Percentiles rank a stretch among this genome's conserved stretches.
These are phyloP conservation scores for Epichloe sibirici DNA, from an alignment of 2,329 filamentous ascomycete genomes.

Conservation along the genomic window DNA sequence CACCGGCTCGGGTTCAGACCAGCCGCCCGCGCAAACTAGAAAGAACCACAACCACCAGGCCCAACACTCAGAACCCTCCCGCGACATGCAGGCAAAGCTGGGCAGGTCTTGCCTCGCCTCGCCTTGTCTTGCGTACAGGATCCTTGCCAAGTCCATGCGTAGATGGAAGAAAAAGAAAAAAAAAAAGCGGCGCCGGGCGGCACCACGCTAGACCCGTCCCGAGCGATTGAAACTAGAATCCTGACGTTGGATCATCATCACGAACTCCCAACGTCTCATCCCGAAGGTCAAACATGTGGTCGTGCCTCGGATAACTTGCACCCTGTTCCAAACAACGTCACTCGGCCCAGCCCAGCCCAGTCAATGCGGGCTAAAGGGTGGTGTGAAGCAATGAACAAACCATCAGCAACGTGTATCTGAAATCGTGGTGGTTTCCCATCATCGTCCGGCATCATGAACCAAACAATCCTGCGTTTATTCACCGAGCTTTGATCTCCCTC, in stretches of 20 bases:
- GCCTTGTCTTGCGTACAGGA: background rate
- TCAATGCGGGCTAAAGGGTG: too few relatives aligned
- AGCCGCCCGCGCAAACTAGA: too few relatives aligned
- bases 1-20: too few relatives aligned
- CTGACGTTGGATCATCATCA: too few relatives aligned
- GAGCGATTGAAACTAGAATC: too few relatives aligned
- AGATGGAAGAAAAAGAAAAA: background rate
- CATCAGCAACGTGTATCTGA: background rate
- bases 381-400: background rate
- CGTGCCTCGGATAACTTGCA: background rate
- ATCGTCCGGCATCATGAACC: background rate
- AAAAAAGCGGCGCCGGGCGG: background rate
- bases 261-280: too few relatives aligned
- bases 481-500: too few relatives aligned
- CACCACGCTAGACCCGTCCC: background rate
- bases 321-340: background rate
- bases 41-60: too few relatives aligned
- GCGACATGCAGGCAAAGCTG: constrained; percentile 2
- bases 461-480: background rate
- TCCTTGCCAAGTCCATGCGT: background rate
- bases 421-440: background rate
- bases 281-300: background rate
- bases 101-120: background rate
- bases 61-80: background rate
- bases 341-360: too few relatives aligned